Evolutionary conservation across 768 basidiomycete genomes (phyloP), one percentile per base, ranked within the genome.

Genomic region (Boletus sensibilis): DNA sequence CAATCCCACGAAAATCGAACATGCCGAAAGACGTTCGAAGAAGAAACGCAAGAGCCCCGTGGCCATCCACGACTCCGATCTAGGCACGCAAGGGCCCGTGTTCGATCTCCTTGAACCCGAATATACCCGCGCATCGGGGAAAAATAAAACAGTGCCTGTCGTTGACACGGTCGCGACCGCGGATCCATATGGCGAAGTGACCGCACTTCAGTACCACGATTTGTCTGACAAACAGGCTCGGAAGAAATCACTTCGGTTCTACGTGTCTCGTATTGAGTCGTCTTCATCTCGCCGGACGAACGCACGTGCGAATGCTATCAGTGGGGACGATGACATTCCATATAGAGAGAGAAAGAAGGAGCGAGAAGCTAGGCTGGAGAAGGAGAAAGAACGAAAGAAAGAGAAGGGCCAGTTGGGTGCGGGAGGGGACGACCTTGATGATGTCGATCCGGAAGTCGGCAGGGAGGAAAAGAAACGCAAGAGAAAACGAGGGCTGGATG

Each of bases 311-410:
- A 81, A 80, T 25, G 84, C 88, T 5, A 69, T 85, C 50, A 89
- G 91, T 31, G 97, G 97, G 18, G 97, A 99, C 68, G 96, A 98
- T 65, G 97, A 99, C 67, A 79, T 98, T 45, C 97, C 97, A 18
- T 92, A 95, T 65, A 81, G 85, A 42, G 90, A 92, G 65, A 77
- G 87, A 47, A 79, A 78, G 74, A 86, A 82, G 68, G 83, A 84
- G 56, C 79, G 76, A 60, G 85, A 89, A 55, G 74, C 74, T 31
- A 78, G 82, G 48, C 59, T 80, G 50, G 79, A 78, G 49, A 82
- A 79, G 68, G 78, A 78, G 46, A 74, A 70, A 41, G 74, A 77
- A 44, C 52, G 34, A 20, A 63, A 70, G 57, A 74, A 72, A n/a
- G 59, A 70, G 52, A 75, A 74, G 5, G 59, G 64, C 11, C 55